Evolutionary conservation across 2,329 filamentous ascomycete species (phyloP).

Genomic region (Xylariaceae sp.): DNA sequence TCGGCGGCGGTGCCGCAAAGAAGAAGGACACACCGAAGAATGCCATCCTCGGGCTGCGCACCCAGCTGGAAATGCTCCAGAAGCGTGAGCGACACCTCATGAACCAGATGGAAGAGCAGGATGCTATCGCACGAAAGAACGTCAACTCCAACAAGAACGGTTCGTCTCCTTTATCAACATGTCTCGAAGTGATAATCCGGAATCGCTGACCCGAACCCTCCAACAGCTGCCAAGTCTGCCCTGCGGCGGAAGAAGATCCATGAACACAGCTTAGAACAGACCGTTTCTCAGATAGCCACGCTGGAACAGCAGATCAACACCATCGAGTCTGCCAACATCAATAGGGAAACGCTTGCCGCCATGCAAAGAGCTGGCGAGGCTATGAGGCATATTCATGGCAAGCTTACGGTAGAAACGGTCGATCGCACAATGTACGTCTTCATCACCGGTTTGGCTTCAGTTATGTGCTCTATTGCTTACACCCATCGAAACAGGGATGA

Average conservation of each 20-base stretch:
- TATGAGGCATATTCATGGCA: slow-evolving; percentile 90
- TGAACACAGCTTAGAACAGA: slow-evolving; percentile 89
- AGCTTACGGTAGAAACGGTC: slow-evolving; percentile 89
- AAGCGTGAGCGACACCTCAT: slow-evolving; percentile 92
- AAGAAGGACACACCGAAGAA: slow-evolving; percentile 94
- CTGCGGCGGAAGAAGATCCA: slow-evolving; percentile 91
- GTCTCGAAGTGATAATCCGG: slow-evolving; percentile 10
- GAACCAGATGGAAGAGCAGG: slow-evolving; percentile 89
- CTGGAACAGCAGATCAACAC: slow-evolving; percentile 93
- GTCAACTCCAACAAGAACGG: slow-evolving; percentile 86
- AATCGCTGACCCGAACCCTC: slow-evolving; percentile 18
- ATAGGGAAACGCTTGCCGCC: slow-evolving; percentile 88
- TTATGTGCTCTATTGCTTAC: slow-evolving; percentile 9
- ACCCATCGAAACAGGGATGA: slow-evolving; percentile 61
- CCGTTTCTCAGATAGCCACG: slow-evolving; percentile 80
- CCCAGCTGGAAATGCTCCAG: slow-evolving; percentile 94
- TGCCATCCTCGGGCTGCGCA: slow-evolving; percentile 82
- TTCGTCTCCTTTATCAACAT: slow-evolving; percentile 45
- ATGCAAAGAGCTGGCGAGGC: slow-evolving; percentile 89
- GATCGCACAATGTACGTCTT: slow-evolving; percentile 82
- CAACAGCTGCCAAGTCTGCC: slow-evolving; percentile 79
- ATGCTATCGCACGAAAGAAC: slow-evolving; percentile 81
- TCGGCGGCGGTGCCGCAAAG: slow-evolving; percentile 80
- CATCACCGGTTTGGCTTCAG: neutral
- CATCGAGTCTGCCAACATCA: slow-evolving; percentile 98